Conservation (phyloP, 1,139 yeast species). For the Candida pseudoviswanathii region DNA sequence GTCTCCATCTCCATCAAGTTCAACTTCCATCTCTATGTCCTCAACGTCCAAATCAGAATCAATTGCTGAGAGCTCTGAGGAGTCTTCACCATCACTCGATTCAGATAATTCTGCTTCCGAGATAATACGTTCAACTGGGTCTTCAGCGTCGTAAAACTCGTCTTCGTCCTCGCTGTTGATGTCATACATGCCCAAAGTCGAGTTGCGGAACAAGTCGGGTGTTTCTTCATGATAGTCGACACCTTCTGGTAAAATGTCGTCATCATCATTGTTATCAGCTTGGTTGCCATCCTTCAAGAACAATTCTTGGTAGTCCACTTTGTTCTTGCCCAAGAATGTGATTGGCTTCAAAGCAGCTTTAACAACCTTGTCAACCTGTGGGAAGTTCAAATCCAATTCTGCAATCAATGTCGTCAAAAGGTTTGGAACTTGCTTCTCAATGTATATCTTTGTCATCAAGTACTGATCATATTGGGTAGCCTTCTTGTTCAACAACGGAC, state of each 20-base stretch:
- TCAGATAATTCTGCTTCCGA: conserved; percentile 34
- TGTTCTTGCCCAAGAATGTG: conserved; percentile 61
- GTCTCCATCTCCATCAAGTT: conserved; percentile 15
- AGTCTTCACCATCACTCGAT: conserved; percentile 21
- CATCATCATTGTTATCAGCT: conserved; percentile 50
- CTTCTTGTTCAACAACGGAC: conserved; percentile 46
- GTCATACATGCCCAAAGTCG: conserved; percentile 92
- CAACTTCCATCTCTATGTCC: conserved; percentile 20
- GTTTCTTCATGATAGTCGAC: conserved; percentile 75
- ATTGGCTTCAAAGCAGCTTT: conserved; percentile 62
- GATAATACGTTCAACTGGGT: conserved; percentile 35
- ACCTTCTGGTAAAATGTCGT: conserved; percentile 55
- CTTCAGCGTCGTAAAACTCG: conserved; percentile 23
- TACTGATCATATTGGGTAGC: conserved; percentile 60
- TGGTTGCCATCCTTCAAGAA: conserved; percentile 41
- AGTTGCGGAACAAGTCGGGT: conserved; percentile 81
- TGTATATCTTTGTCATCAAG: conserved; percentile 61
- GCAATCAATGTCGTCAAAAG: conserved; percentile 61
- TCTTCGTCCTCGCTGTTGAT: conserved; percentile 61
- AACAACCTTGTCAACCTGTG: conserved; percentile 61
- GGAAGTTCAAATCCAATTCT: conserved; percentile 70
- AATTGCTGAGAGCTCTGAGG: conserved; percentile 28
- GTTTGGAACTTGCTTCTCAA: conserved; percentile 65
- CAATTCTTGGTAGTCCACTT: conserved; percentile 57
- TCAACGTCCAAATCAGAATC: conserved; percentile 28